Percentiles rank a stretch among this genome's conserved stretches.
These are phyloP conservation scores for Rhypophila decipiens DNA, from an alignment of 495 filamentous ascomycete species.

Conservation along the genomic window DNA sequence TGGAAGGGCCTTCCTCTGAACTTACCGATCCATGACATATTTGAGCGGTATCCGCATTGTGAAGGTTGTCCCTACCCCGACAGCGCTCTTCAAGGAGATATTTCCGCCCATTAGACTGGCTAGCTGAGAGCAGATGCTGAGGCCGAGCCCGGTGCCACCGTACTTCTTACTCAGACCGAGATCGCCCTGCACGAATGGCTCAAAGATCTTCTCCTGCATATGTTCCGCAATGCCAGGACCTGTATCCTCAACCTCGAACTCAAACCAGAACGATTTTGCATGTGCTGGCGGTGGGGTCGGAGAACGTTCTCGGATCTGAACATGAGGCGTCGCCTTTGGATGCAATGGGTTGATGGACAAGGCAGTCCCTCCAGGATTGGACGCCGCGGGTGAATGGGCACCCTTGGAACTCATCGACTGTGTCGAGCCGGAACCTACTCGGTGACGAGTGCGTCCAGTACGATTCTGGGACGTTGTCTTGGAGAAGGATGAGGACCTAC, in stretches of 20 bases:
- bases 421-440: conserved; percentile 43
- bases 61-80: conserved; percentile 73
- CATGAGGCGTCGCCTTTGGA: conserved; percentile 42
- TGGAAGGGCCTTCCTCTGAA: conserved; percentile 8
- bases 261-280: conserved; percentile 59
- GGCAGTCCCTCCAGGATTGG: conserved; percentile 34
- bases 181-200: conserved; percentile 92
- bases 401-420: conserved; percentile 41
- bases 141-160: conserved; percentile 82
- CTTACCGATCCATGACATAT: conserved; percentile 58
- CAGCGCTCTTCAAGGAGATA: conserved; percentile 64
- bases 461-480: conserved; percentile 36
- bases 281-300: conserved; percentile 54
- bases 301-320: conserved; percentile 49
- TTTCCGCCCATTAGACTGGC: conserved; percentile 75
- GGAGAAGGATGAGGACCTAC: conserved; percentile 45
- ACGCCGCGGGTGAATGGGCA: conserved; percentile 12
- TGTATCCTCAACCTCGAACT: conserved; percentile 85
- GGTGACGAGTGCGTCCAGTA: conserved; percentile 31
- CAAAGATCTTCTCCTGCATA: conserved; percentile 76
- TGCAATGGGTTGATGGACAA: conserved; percentile 54
- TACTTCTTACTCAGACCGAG: conserved; percentile 82
- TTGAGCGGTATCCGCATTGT: conserved; percentile 78
- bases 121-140: conserved; percentile 84
- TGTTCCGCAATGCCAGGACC: conserved; percentile 81